Conservation (phyloP, 106 monocot genomes). For the Allium sativum region DNA sequence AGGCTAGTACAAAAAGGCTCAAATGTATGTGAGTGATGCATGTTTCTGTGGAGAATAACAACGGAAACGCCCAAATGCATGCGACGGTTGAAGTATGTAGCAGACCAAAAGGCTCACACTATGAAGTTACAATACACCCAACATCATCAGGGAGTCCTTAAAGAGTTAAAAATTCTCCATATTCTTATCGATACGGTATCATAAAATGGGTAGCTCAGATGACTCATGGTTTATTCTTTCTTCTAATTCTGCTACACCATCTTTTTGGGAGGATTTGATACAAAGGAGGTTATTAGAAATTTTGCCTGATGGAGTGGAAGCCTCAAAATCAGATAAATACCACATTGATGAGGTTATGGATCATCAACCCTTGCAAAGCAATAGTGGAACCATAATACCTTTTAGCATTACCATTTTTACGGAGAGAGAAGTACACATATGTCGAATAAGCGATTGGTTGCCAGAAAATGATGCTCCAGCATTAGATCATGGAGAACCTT, state of each 20-base stretch:
- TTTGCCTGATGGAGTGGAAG: conserved; percentile 65
- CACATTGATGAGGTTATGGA: conserved; percentile 73
- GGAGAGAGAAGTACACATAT: conserved; percentile 57
- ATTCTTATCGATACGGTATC: conserved; percentile 60
- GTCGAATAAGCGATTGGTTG: conserved; percentile 79
- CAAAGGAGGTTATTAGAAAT: conserved; percentile 59
- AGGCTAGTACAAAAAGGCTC: too few relatives aligned
- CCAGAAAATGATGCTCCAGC: conserved; percentile 38
- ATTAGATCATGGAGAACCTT: conserved; percentile 14
- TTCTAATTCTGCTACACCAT: conserved; percentile 75
- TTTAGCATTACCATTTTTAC: conserved; percentile 44
- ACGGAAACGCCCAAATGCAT: conserved; percentile 32
- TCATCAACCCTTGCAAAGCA: conserved; percentile 38
- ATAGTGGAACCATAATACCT: conserved; percentile 37
- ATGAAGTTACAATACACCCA: conserved; percentile 71
- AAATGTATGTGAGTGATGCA: conserved; percentile 67
- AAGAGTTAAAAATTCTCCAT: conserved; percentile 80
- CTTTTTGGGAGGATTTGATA: conserved; percentile 91
- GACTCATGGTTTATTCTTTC: conserved; percentile 65
- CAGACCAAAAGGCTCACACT: conserved; percentile 58
- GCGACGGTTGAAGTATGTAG: conserved; percentile 64
- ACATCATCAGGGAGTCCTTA: conserved; percentile 67
- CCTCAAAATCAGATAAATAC: conserved; percentile 48
- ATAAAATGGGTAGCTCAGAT: conserved; percentile 62
- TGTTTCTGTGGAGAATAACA: conserved; percentile 32